Base-by-base conservation (phyloP, 2,329 filamentous ascomycete genomes). In the Aspergillus viridinutans region DNA sequence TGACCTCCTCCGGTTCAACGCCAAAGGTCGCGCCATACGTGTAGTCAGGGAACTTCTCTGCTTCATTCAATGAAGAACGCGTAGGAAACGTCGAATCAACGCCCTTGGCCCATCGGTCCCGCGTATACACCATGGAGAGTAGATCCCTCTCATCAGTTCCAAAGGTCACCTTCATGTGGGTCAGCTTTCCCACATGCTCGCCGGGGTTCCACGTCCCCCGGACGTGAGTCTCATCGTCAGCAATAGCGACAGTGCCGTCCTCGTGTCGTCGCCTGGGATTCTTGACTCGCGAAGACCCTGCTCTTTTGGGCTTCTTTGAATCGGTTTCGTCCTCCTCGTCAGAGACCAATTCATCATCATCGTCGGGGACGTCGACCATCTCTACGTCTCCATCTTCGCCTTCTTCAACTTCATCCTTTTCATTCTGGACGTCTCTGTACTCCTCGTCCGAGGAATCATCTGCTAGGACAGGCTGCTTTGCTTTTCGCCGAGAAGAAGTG, bases 81-180 rank as follows among this genome's bases (percentile, higher is more conserved):
- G 73, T 78, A 3, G 83, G 84, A 45, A 85, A 73, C 3, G 78
- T 79, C 10, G 77, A 73, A 58, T 85, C 79, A 9, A 74, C 61
- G 0, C 71, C 72, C 29, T 65, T 60, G 28, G 58, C 66, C 83
- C 83, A 86, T 50, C 75, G 73, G 54, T 82, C 78, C 53, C 80
- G 75, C 17, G 79, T 76, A 60, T 75, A 71, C 6, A 83, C 57
- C 4, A 81, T 69, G 9, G 79, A 74, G 20, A 74, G 69, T n/a
- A 82, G 64, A 57, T 85, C 82, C 20, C 79, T 75, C 14, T 74
- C 66, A 26, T 75, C 76, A 2, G 79, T 75, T 4, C 83, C 83
- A 69, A 82, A 84, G 1, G 80, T 73, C 53, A 79, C 70, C 57
- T 75, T 76, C 56, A 81, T 65, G 53, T 80, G 75, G n/a, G 74